Base-by-base conservation (phyloP, 495 filamentous ascomycete genomes). In the Podospora australis region DNA sequence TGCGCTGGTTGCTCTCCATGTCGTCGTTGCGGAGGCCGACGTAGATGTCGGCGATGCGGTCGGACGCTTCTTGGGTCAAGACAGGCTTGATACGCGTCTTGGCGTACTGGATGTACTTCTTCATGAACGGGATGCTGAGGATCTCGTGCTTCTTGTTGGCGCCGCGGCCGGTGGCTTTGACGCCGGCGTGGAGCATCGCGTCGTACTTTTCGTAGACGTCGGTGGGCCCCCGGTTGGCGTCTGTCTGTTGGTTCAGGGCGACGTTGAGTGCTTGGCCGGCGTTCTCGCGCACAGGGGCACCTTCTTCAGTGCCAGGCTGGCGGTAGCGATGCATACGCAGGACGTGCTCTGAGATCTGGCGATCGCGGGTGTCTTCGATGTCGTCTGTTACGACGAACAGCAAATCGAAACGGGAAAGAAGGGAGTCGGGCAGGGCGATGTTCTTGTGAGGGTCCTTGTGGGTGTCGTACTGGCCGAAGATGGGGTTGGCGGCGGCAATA, bases 31-130 rank as follows among this genome's bases (percentile, higher is more conserved):
- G 80, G 7, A 99, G 79, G 17, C 86, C 86, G 21, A 90, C 90
- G 67, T 96, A 99, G n/a, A 89, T 86, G 13, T 86, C 77, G 41
- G 91, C 82, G 59, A 97, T 94, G 55, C 94, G 87, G 56, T 96
- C 87, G 30, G 90, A 87, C 8, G 94, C 92, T 22, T 88, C 90
- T 62, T 91, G 90, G 13, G 94, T 96, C 47, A 99, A 70, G 20
- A 94, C 73, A 4, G 92, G 92, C 79, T 90, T 91, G 57, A 96
- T 78, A 63, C 92, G 73, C 22, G 81, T 83, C 69, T 97, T 97
- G 55, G 94, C 90, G 65, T 99, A 99, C 63, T 99, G 92, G 50
- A 99, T 90, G 65, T 96, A 99, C 69, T 99, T 99, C 75, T 97
- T 97, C 69, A 99, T 90, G 71, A 99, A 99, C 1, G 91, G 90